A percentile compares a stretch with the other conserved stretches of the same genome.
These are phyloP conservation scores for Boletus subparvulus DNA, from an alignment of 768 basidiomycete genomes.

Conservation along the genomic window DNA sequence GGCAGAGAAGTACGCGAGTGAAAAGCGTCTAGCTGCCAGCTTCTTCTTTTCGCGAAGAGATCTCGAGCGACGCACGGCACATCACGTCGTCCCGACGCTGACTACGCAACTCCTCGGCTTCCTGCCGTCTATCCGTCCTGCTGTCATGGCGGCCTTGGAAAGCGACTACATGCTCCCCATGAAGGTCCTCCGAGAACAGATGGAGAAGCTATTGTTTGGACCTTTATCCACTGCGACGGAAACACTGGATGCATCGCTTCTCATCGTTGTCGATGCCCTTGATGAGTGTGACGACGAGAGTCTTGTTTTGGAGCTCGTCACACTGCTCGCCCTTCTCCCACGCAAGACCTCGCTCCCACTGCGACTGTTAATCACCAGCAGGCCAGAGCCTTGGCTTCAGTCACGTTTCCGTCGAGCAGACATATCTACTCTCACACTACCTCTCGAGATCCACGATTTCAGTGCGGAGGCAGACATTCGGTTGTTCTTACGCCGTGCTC, in stretches of 20 bases:
- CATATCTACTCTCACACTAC: conserved; percentile 7
- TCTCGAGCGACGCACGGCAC: conserved; percentile 21
- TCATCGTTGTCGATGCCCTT: conserved; percentile 26
- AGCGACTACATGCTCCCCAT: conserved; percentile 25
- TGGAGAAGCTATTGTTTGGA: conserved; percentile 25
- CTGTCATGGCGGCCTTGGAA: conserved; percentile 24
- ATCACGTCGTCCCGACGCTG: conserved; percentile 31
- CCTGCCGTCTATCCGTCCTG: conserved; percentile 22
- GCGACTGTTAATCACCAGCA: conserved; percentile 29
- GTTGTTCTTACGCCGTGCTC: conserved; percentile 19
- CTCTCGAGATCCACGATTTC: conserved; percentile 27
- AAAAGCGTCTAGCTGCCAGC: conserved; percentile 30
- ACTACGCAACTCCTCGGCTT: conserved; percentile 30
- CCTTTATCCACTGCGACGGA: conserved; percentile 17
- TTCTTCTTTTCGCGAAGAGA: conserved; percentile 39
- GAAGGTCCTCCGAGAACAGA: conserved; percentile 31
- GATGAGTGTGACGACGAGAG: conserved; percentile 29
- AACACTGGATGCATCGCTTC: conserved; percentile 4
- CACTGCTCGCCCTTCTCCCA: conserved; percentile 20
- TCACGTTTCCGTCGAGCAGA: conserved; percentile 16
- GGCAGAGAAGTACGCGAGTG: conserved; percentile 24
- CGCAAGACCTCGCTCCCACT: conserved; percentile 14
- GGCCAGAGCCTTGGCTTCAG: conserved; percentile 21
- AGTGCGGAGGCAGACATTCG: conserved; percentile 25
- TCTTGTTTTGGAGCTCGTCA: conserved; percentile 26